Conservation (phyloP, 495 filamentous ascomycete species). For the Aeminium ludgeri region DNA sequence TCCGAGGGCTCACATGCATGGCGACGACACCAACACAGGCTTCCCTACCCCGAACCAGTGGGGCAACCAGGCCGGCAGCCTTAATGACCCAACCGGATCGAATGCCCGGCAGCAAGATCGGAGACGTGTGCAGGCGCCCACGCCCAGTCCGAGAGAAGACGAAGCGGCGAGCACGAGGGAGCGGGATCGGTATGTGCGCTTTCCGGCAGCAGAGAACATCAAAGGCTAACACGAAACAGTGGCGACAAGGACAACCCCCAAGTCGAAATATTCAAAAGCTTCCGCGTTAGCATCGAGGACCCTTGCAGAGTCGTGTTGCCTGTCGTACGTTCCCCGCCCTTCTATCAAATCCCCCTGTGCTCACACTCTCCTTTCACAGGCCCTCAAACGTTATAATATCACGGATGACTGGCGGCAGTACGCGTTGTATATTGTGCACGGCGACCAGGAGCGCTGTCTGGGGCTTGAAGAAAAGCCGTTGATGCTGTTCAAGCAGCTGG, state of each 20-base stretch:
- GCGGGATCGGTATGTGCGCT: constrained; percentile 4
- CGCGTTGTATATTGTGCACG: constrained; percentile 92
- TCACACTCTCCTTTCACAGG: constrained; percentile 20
- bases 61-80: constrained; percentile 22
- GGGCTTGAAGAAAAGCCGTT: constrained; percentile 83
- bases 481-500: constrained; percentile 90
- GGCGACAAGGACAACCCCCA: constrained; percentile 27
- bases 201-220: neutral
- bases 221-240: constrained; percentile 11
- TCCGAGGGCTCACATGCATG: constrained; percentile 15
- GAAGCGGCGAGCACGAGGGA: constrained; percentile 10
- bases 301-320: constrained; percentile 95
- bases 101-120: neutral
- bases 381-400: constrained; percentile 95
- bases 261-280: constrained; percentile 95
- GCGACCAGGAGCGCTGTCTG: constrained; percentile 88
- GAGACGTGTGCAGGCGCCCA: constrained; percentile 7
- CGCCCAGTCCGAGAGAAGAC: constrained; percentile 13
- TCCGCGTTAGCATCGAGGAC: constrained; percentile 93
- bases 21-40: constrained; percentile 11
- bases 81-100: constrained; percentile 3
- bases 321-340: constrained; percentile 27
- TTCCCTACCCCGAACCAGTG: constrained; percentile 17
- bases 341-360: neutral
- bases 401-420: constrained; percentile 93